Conservation (phyloP, 1,284 basidiomycete species). For the Pseudozyma thailandica region DNA sequence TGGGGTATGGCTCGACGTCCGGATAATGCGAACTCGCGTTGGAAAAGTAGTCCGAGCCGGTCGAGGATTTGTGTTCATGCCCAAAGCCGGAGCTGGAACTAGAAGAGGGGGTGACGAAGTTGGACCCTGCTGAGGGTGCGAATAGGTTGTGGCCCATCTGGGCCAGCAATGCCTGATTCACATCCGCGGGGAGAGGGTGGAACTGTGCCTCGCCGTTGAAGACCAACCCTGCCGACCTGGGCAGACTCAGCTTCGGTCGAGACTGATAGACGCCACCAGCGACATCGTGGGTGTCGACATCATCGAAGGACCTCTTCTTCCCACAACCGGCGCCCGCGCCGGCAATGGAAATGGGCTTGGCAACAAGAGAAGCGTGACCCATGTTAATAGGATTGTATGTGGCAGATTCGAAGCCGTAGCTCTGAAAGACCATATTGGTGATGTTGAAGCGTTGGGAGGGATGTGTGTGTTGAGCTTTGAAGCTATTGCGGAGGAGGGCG, state of each 20-base stretch:
- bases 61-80: constrained; percentile 28
- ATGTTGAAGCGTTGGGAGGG: not conserved
- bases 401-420: constrained; percentile 24
- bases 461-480: not conserved
- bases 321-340: constrained; percentile 1
- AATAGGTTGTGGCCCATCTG: constrained; percentile 44
- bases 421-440: constrained; percentile 33
- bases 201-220: constrained; percentile 47
- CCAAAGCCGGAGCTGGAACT: constrained; percentile 19
- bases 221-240: constrained; percentile 25
- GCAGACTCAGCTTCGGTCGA: constrained; percentile 38
- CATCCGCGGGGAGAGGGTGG: constrained; percentile 49
- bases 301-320: constrained; percentile 39
- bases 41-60: constrained; percentile 38
- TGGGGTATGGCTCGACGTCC: constrained; percentile 30
- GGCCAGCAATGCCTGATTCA: constrained; percentile 48
- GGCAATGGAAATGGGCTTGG: not conserved
- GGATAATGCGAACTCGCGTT: constrained; percentile 15
- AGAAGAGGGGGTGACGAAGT: constrained; percentile 29
- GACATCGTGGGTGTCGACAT: constrained; percentile 15
- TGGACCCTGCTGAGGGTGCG: not conserved
- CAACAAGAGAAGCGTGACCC: constrained; percentile 15
- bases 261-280: constrained; percentile 9
- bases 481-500: not conserved
- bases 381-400: constrained; percentile 35